These are phyloP conservation scores for Hyaloscypha bicolor DNA, from an alignment of 495 filamentous ascomycete species.

Conservation along the genomic window DNA sequence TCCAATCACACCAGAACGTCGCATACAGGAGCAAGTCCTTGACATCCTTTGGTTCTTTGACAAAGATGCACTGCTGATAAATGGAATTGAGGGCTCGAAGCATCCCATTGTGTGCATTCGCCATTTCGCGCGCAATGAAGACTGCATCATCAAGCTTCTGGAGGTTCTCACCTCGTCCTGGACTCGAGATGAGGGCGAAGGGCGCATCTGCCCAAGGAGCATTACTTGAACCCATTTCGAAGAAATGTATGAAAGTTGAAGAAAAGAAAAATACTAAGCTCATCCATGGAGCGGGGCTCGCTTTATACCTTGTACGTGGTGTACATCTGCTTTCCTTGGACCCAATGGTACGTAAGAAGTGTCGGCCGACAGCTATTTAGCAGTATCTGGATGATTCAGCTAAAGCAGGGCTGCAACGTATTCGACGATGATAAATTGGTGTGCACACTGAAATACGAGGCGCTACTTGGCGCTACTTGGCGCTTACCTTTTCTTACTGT, in stretches of 20 bases:
- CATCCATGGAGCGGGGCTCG: background rate
- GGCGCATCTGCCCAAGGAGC: background rate
- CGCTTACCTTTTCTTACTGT: too few relatives aligned
- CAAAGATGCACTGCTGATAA: constrained; percentile 45
- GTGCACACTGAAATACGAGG: too few relatives aligned
- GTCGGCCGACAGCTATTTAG: too few relatives aligned
- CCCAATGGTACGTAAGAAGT: too few relatives aligned
- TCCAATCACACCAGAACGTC: constrained; percentile 33
- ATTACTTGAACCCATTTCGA: background rate
- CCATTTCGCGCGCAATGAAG: constrained; percentile 42
- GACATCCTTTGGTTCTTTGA: constrained; percentile 31
- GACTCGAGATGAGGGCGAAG: background rate
- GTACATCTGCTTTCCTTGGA: background rate
- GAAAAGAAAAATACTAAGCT: background rate
- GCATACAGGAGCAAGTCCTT: constrained; percentile 43
- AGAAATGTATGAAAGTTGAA: background rate
- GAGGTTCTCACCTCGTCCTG: background rate
- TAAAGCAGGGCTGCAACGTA: too few relatives aligned
- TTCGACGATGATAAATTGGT: too few relatives aligned
- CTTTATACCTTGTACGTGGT: background rate
- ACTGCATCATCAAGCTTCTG: background rate
- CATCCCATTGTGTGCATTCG: constrained; percentile 48
- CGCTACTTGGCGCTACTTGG: too few relatives aligned
- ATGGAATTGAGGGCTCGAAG: constrained; percentile 50
- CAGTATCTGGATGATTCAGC: too few relatives aligned